Evolutionary conservation across 176 grass and related monocot species (phyloP), one percentile per base, ranked within the genome.

Genomic region (Musa itinerans): DNA sequence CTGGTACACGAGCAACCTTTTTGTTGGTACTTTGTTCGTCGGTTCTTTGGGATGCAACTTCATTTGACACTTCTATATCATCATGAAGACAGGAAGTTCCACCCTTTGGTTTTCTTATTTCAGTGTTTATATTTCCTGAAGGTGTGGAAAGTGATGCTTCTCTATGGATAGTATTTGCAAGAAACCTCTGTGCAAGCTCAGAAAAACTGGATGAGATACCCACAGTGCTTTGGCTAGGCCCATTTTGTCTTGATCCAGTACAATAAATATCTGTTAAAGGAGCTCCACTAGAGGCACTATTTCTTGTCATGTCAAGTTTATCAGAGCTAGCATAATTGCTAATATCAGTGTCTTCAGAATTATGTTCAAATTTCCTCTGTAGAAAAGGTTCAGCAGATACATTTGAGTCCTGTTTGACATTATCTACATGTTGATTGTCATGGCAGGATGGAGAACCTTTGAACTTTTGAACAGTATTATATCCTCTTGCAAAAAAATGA

Each of bases 161-260:
- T 75, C 85, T 89, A 81, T 92, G 96, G 81, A 99, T 78, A 81
- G 91, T 92, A 83, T 89, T 99, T 65, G 88, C 80, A 77, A 99
- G 91, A 81, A 94, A 95, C 84, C 86, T 99, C 51, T 95, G 96
- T 53, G 91, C 96, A 74, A 95, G 88, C 69, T 89, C 89, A 68
- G 96, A 89, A 87, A 99, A 94, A 81, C 91, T 95, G 69, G 96
- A 94, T 72, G 96, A 88, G 15, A 81, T 65, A 22, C 66, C 80
- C 12, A 55, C 65, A 9, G 52, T 76, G 72, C 52, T 69, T 54
- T 59, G 52, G 53, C 63, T n/a, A 50, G 63, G 14, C 49, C 55
- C 62, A 12, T 23, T 22, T 7, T 43, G 12, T 65, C 22, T 17
- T 76, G 62, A 65, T 1, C 48, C 53, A 61, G 22, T 59, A 58